Evolutionary conservation across 2,329 filamentous ascomycete genomes (phyloP).

Genomic region (Chaetomiaceae sp.): DNA sequence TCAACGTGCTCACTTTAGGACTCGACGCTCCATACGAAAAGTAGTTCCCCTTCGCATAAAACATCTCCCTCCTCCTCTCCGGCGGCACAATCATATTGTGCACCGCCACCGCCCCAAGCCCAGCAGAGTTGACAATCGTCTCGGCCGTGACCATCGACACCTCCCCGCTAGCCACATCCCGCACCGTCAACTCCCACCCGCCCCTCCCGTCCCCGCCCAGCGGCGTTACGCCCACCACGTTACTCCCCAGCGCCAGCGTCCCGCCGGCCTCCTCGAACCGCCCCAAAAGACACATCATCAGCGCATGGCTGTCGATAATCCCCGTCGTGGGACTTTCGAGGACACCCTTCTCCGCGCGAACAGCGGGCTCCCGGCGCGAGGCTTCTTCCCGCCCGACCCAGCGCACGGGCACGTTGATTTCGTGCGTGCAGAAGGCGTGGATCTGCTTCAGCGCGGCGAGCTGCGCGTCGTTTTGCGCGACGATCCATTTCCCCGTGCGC

Average conservation of each 20-base stretch:
- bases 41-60: slow-evolving; percentile 93
- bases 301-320: slow-evolving; percentile 80
- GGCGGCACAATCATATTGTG: slow-evolving; percentile 75
- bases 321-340: slow-evolving; percentile 85
- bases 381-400: slow-evolving; percentile 66
- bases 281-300: slow-evolving; percentile 78
- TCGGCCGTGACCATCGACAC: slow-evolving; percentile 63
- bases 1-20: slow-evolving; percentile 64
- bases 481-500: slow-evolving; percentile 88
- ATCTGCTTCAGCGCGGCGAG: slow-evolving; percentile 55
- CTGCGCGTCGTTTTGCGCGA: slow-evolving; percentile 75
- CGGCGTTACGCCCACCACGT: slow-evolving; percentile 58
- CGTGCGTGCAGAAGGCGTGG: slow-evolving; percentile 39
- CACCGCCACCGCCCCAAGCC: slow-evolving; percentile 69
- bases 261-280: slow-evolving; percentile 74
- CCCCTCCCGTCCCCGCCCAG: slow-evolving; percentile 41
- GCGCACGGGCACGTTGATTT: slow-evolving; percentile 60
- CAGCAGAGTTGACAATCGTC: slow-evolving; percentile 79
- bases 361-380: slow-evolving; percentile 63
- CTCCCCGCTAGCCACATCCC: slow-evolving; percentile 44
- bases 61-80: slow-evolving; percentile 54
- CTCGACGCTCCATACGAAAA: slow-evolving; percentile 70
- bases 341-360: slow-evolving; percentile 66
- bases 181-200: slow-evolving; percentile 67
- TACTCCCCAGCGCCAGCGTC: slow-evolving; percentile 63